Conservation (phyloP, 2,329 filamentous ascomycete genomes). For the Nothopassalora personata region DNA sequence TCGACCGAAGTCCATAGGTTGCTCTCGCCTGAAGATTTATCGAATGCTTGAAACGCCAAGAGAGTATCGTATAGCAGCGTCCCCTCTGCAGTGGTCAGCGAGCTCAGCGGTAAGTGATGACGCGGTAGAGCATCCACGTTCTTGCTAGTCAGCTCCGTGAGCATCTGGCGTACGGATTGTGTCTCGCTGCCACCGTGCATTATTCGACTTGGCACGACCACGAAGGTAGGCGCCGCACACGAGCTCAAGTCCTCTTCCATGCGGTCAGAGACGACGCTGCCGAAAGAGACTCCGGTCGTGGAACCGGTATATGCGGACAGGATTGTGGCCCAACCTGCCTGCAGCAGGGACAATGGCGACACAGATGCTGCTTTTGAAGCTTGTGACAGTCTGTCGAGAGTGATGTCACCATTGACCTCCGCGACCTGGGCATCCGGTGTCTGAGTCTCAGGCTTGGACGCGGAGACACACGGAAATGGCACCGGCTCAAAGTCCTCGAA, state of each 20-base stretch:
- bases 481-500: conserved; percentile 6
- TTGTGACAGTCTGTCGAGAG: conserved; percentile 1
- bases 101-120: conserved; percentile 9
- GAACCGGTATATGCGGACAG: conserved; percentile 9
- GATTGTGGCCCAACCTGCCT: conserved; percentile 11
- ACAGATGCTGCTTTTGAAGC: conserved; percentile 1
- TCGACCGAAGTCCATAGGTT: conserved; percentile 8
- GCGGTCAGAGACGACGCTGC: conserved; percentile 73
- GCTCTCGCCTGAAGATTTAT: conserved; percentile 1
- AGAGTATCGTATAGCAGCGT: conserved; percentile 15
- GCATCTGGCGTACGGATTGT: neutral
- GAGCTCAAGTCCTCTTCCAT: conserved; percentile 37
- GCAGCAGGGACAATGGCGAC: conserved; percentile 9
- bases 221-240: conserved; percentile 30
- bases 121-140: conserved; percentile 9
- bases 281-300: conserved; percentile 61
- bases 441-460: conserved; percentile 2
- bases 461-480: conserved; percentile 6
- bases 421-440: neutral
- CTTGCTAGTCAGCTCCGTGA: conserved; percentile 6
- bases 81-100: conserved; percentile 11
- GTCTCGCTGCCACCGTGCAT: conserved; percentile 21
- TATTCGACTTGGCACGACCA: conserved; percentile 18
- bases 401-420: conserved; percentile 4
- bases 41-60: conserved; percentile 14